Conservation (phyloP, 1,139 yeast species). For the Zygosaccharomyces sapae region DNA sequence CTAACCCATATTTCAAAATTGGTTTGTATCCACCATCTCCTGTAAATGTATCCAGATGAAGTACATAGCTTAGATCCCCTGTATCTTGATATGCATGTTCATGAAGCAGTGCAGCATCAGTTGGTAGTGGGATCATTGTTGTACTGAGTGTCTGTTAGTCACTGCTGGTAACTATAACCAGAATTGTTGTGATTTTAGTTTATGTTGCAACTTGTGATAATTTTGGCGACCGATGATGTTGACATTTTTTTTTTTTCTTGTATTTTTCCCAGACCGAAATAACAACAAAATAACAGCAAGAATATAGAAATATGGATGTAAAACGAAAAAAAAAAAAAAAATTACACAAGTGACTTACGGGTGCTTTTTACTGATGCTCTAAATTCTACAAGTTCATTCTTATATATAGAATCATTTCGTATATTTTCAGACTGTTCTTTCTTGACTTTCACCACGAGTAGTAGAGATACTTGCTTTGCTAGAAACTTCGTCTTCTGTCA, state of each 20-base stretch:
- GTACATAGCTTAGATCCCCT: conserved; percentile 29
- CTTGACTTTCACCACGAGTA: neutral
- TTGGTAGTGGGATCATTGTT: conserved; percentile 36
- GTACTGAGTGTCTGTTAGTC: neutral
- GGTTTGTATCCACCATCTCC: conserved; percentile 33
- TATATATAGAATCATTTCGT: neutral
- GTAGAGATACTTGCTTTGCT: neutral
- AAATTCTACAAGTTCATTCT: neutral
- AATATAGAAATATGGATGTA: no score
- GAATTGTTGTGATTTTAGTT: neutral
- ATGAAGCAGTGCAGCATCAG: conserved; percentile 36
- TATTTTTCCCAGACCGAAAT: neutral
- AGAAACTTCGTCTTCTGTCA: neutral
- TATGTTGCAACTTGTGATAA: neutral
- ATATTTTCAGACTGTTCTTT: neutral
- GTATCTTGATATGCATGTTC: conserved; percentile 38
- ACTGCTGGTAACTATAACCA: neutral
- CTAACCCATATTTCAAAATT: conserved; percentile 33
- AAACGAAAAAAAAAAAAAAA: no score
- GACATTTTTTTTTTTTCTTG: neutral
- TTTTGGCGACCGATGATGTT: conserved; percentile 6
- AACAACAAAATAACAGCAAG: neutral
- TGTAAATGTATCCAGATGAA: conserved; percentile 28
- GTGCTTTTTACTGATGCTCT: no score
- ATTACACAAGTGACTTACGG: no score